These are phyloP conservation scores for Adansonia rubrostipa DNA, from an alignment of 441 rosid species.

Conservation along the genomic window DNA sequence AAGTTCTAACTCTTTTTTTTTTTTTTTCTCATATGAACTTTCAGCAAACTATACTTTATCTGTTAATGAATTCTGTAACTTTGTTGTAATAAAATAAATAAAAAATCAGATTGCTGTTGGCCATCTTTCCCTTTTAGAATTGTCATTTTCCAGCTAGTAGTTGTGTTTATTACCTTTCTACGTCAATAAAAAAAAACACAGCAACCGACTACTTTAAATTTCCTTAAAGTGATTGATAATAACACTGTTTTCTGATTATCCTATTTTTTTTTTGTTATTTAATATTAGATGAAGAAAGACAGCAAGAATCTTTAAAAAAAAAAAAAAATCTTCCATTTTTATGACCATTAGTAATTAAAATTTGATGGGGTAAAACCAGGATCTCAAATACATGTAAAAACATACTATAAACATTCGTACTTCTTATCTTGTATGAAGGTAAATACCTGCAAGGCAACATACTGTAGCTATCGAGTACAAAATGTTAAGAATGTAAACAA, in stretches of 20 bases:
- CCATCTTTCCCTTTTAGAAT: neutral
- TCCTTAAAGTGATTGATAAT: neutral
- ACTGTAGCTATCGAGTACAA: neutral
- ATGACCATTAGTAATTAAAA: neutral
- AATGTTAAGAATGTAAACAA: neutral
- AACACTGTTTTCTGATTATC: neutral
- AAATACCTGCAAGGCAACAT: neutral
- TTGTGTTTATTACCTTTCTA: neutral
- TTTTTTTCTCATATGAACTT: too few relatives aligned
- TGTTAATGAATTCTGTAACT: neutral
- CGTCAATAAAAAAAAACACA: conserved; percentile 17
- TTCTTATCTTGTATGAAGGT: neutral
- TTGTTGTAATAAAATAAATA: neutral
- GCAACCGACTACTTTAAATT: neutral
- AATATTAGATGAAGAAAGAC: neutral
- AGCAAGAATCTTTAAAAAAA: neutral
- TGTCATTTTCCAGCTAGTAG: neutral
- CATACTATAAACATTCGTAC: neutral
- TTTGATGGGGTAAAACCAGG: neutral
- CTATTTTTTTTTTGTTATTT: neutral
- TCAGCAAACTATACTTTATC: neutral
- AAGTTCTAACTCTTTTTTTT: too few relatives aligned
- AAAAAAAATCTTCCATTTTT: neutral
- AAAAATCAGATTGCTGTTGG: neutral
- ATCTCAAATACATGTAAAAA: neutral